Evolutionary conservation across 78 protist genomes (phyloP).

Genomic region (Protostelium mycophagum): DNA sequence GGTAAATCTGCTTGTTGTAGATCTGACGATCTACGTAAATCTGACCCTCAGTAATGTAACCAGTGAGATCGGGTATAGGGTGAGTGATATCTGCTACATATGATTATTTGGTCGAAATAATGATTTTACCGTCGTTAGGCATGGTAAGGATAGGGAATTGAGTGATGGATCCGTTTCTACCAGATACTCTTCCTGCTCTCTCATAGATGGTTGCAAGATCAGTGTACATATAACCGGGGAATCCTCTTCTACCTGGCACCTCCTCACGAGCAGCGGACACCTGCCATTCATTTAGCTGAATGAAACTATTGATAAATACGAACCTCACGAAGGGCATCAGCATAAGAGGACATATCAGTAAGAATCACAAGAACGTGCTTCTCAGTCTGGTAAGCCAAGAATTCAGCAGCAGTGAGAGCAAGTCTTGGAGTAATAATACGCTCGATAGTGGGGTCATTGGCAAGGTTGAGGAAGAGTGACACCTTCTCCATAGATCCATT

Average conservation of each 20-base stretch:
- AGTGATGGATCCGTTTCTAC: slow-evolving; percentile 98
- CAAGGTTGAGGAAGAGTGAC: slow-evolving; percentile 97
- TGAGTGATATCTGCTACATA: slow-evolving; percentile 93
- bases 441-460: slow-evolving; percentile 99
- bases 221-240: slow-evolving; percentile 99
- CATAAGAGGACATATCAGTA: slow-evolving; percentile 99
- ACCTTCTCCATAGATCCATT: slow-evolving; percentile 95
- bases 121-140: slow-evolving; percentile 89
- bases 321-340: slow-evolving; percentile 99
- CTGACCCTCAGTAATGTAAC: slow-evolving; percentile 99
- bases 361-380: slow-evolving; percentile 98
- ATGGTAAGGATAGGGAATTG: slow-evolving; percentile 99
- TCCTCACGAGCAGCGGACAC: slow-evolving; percentile 95
- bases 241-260: slow-evolving; percentile 99
- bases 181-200: slow-evolving; percentile 99
- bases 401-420: slow-evolving; percentile 98
- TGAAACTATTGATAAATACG: not conserved
- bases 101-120: not conserved
- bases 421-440: slow-evolving; percentile 99
- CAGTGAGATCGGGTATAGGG: slow-evolving; percentile 99
- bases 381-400: slow-evolving; percentile 97
- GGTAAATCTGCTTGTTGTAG: slow-evolving; percentile 95
- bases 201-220: slow-evolving; percentile 99
- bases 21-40: slow-evolving; percentile 97
- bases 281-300: not conserved